Base-by-base conservation (phyloP, 495 filamentous ascomycete genomes). In the Penicillium egyptiacum region DNA sequence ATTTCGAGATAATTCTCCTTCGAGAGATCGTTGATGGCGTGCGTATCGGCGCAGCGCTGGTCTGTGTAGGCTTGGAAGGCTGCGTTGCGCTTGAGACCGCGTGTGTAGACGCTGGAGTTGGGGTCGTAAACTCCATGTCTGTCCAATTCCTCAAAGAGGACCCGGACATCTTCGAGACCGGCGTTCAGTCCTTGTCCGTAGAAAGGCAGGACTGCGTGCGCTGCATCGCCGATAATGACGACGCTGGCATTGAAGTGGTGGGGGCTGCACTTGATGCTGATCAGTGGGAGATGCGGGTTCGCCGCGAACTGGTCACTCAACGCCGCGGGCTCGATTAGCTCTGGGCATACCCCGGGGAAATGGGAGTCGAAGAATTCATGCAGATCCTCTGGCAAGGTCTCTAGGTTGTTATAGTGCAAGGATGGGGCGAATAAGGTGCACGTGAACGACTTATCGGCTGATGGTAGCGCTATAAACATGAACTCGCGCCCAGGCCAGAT, bases 391-490 rank as follows among this genome's bases (percentile, higher is more conserved):
- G 83, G 79, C 35, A 83, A 71, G 6, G 75, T 74, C 55, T 88
- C 82, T 17, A 98, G 76, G 0, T 70, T 57, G 6, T 76, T 72
- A 53, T 74, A 78, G 56, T 77, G 65, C 16, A 46, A 46, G 16
- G 86, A 79, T 0, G 90, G 87, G 9, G 93, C 84, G 71, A 99
- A 99, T 12, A 99, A 76, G 0, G 94, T 99, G 72, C 91, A 96
- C 0, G 93, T 98, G 66, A 99, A 99, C 1, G 90, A 89, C 56
- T 88, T 88, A 69, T 98, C 92, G 14, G 85, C 76, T 50, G 86
- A 90, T 0, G 94, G 93, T 25, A 99, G 89, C 19, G 94, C 94
- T 63, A 99, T 98, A 73, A 99, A 99, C 94, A 99, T 98, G 67
- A 91, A 89, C 12, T 90, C 83, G 59, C 85, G 84, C 22, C 88